Conservation (phyloP, 352 stramenopile genomes). For the Aphanomyces stellatus region DNA sequence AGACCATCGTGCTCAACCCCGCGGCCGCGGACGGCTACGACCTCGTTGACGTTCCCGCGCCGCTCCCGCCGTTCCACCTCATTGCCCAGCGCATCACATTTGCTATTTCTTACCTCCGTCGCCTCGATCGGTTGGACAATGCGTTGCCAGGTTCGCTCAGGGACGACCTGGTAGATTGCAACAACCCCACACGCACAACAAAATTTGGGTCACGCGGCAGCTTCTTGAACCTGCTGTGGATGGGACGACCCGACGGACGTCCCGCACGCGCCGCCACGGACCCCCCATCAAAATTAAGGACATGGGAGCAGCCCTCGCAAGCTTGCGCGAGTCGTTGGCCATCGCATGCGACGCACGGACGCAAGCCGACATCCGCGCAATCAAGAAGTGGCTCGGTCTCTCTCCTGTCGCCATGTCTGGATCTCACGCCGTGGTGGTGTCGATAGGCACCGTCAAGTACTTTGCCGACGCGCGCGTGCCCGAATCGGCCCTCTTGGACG, state of each 20-base stretch:
- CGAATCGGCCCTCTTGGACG: slow-evolving; percentile 39
- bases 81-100: slow-evolving; percentile 48
- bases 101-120: slow-evolving; percentile 46
- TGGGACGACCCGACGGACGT: slow-evolving; percentile 21
- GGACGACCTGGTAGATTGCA: slow-evolving; percentile 40
- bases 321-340: slow-evolving; percentile 33
- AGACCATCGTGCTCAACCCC: slow-evolving; percentile 37
- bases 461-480: slow-evolving; percentile 50
- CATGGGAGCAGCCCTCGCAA: neutral
- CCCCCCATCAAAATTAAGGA: neutral
- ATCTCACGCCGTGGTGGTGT: neutral
- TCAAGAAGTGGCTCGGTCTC: slow-evolving; percentile 48
- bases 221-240: too few species aligned
- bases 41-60: slow-evolving; percentile 49
- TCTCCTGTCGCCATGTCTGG: neutral
- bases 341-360: slow-evolving; percentile 31
- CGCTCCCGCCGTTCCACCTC: slow-evolving; percentile 40
- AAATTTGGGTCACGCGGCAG: too few species aligned
- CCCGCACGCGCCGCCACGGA: slow-evolving; percentile 25
- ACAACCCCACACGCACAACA: slow-evolving; percentile 34
- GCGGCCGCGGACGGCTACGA: slow-evolving; percentile 38
- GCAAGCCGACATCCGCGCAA: slow-evolving; percentile 35
- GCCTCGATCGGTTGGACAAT: slow-evolving; percentile 1
- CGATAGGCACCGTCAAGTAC: slow-evolving; percentile 35
- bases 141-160: slow-evolving; percentile 13